Evolutionary conservation across 768 basidiomycete genomes (phyloP).

Genomic region (Boletus bicolor): DNA sequence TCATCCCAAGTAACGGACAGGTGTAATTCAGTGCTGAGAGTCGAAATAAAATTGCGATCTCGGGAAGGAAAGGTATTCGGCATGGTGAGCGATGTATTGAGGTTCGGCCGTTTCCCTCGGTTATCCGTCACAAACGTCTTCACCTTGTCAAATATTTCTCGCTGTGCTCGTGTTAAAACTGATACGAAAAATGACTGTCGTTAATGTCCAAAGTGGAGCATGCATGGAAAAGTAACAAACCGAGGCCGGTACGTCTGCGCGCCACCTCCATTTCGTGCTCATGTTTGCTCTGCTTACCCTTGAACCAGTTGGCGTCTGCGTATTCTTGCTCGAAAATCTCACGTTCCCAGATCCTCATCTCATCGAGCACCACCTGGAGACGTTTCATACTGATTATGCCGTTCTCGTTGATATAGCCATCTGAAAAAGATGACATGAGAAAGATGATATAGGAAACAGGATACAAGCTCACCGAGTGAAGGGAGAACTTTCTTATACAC

Average conservation of each 20-base stretch:
- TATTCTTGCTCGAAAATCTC: slow-evolving; percentile 92
- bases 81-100: slow-evolving; percentile 52
- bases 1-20: slow-evolving; percentile 90
- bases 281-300: slow-evolving; percentile 84
- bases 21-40: slow-evolving; percentile 73
- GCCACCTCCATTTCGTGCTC: slow-evolving; percentile 62
- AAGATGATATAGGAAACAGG: background rate
- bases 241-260: slow-evolving; percentile 56
- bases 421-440: slow-evolving; percentile 36
- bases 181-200: background rate
- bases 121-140: slow-evolving; percentile 64
- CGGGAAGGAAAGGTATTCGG: slow-evolving; percentile 76
- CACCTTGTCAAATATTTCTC: slow-evolving; percentile 75
- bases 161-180: slow-evolving; percentile 75
- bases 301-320: slow-evolving; percentile 88
- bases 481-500: slow-evolving; percentile 94
- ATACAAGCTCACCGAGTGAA: slow-evolving; percentile 49
- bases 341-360: slow-evolving; percentile 84
- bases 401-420: slow-evolving; percentile 90
- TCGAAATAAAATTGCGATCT: slow-evolving; percentile 76
- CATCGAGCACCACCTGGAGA: slow-evolving; percentile 82
- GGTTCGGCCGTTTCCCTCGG: slow-evolving; percentile 32
- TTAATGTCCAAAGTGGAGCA: background rate
- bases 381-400: slow-evolving; percentile 78
- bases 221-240: slow-evolving; percentile 39